Evolutionary conservation across 208 protist species (phyloP).

Genomic region (Borovskyia barvae): DNA sequence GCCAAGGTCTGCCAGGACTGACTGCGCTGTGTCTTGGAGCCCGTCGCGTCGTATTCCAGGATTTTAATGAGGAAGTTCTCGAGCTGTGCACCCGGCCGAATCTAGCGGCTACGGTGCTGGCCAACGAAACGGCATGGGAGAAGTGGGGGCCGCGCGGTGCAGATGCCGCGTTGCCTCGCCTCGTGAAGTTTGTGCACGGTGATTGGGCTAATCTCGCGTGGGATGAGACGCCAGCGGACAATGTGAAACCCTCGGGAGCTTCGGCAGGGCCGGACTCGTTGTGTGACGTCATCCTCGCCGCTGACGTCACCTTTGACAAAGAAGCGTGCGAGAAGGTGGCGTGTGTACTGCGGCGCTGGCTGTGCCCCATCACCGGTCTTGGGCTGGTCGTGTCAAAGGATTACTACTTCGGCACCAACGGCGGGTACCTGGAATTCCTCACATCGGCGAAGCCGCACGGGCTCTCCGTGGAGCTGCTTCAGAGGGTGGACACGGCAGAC

Average conservation of each 20-base stretch:
- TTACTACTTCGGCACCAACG: conserved; percentile 90
- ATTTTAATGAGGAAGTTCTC: conserved; percentile 89
- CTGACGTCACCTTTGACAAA: conserved; percentile 87
- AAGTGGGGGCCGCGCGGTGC: background rate
- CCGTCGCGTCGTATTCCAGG: conserved; percentile 59
- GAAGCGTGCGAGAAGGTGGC: conserved; percentile 75
- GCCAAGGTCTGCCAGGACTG: conserved; percentile 72
- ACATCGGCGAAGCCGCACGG: conserved; percentile 24
- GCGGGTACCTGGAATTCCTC: conserved; percentile 64
- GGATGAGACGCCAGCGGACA: background rate
- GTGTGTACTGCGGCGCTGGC: conserved; percentile 53
- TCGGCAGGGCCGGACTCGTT: background rate
- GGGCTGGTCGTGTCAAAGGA: conserved; percentile 83
- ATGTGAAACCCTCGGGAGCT: background rate
- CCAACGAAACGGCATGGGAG: conserved; percentile 4
- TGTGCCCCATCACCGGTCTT: conserved; percentile 37
- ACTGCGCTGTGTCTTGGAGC: conserved; percentile 64
- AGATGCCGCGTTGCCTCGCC: background rate
- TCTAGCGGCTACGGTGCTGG: conserved; percentile 46
- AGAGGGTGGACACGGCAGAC: conserved; percentile 42
- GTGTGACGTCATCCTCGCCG: conserved; percentile 69
- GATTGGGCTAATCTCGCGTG: conserved; percentile 69
- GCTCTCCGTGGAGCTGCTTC: conserved; percentile 37
- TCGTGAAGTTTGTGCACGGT: conserved; percentile 68
- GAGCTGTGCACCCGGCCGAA: conserved; percentile 75